Percentiles rank a stretch among this genome's conserved stretches.
phyloP scores from a whole-genome alignment of 1,284 basidiomycete genomes.

The Ceratobasidium sp. region DNA sequence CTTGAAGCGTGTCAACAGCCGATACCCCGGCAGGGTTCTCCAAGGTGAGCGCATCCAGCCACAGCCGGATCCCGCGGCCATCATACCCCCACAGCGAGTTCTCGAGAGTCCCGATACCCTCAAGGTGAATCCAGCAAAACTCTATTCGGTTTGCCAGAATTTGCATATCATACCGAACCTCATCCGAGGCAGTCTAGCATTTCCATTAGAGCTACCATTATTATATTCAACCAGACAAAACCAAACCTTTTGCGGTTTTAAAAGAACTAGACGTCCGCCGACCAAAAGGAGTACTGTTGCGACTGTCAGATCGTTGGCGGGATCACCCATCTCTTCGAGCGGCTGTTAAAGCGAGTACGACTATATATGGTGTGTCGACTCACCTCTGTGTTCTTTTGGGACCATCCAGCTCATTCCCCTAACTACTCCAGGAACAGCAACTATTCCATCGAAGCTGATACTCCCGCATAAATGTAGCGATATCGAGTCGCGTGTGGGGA shows the following conservation, averaged over 20 bases:
- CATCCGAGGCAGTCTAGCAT: conserved; percentile 74
- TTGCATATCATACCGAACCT: conserved; percentile 97
- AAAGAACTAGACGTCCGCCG: conserved; percentile 87
- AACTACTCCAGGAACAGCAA: conserved; percentile 83
- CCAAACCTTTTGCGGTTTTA: conserved; percentile 79
- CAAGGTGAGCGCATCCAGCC: conserved; percentile 93
- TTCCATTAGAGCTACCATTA: conserved; percentile 28
- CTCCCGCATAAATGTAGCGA: conserved; percentile 90
- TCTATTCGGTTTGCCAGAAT: conserved; percentile 95
- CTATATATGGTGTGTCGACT: conserved; percentile 49
- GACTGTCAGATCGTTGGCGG: conserved; percentile 88
- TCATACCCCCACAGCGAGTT: conserved; percentile 99
- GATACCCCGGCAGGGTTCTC: conserved; percentile 58
- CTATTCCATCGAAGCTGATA: conserved; percentile 92
- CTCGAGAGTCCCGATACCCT: conserved; percentile 89
- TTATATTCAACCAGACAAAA: conserved; percentile 8
- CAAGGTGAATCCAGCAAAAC: conserved; percentile 97
- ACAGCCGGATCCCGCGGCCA: conserved; percentile 85
- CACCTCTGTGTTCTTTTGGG: conserved; percentile 89
- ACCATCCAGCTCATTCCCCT: conserved; percentile 97
- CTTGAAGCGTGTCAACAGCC: conserved; percentile 50
- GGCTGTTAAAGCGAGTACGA: conserved; percentile 42
- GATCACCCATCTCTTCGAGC: conserved; percentile 83
- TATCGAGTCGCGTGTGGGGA: conserved; percentile 83
- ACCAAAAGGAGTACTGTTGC: conserved; percentile 97